Conservation (phyloP, 1,284 basidiomycete species). For the Fomitopsis betulina region DNA sequence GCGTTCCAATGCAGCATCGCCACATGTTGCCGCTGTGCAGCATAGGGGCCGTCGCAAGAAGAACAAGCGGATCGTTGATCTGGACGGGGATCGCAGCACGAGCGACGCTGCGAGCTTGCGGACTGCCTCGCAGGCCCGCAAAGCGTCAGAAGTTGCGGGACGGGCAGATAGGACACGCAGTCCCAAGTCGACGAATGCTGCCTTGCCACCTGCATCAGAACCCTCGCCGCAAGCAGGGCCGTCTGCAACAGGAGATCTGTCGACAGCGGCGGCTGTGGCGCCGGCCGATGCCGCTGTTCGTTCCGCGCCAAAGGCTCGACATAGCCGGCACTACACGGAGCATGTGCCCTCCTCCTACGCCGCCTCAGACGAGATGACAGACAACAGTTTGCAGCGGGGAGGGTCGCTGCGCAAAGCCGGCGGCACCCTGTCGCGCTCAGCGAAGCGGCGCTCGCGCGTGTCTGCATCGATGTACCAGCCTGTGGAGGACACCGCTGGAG, state of each 20-base stretch:
- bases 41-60: slow-evolving; percentile 50
- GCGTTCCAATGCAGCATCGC: slow-evolving; percentile 40
- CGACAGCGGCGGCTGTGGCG: background rate
- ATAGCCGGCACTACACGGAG: slow-evolving; percentile 47
- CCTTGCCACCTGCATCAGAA: background rate
- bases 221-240: background rate
- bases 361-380: background rate
- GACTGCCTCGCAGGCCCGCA: slow-evolving; percentile 19
- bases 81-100: slow-evolving; percentile 38
- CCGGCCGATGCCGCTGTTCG: slow-evolving; percentile 13
- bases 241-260: background rate
- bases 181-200: background rate
- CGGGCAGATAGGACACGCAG: background rate
- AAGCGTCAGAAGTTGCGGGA: background rate
- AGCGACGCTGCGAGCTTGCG: slow-evolving; percentile 27
- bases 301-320: slow-evolving; percentile 20
- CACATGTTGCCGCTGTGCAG: slow-evolving; percentile 35
- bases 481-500: slow-evolving; percentile 24
- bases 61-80: slow-evolving; percentile 65
- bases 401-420: slow-evolving; percentile 18
- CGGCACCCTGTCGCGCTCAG: slow-evolving; percentile 31
- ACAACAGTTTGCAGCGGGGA: slow-evolving; percentile 6
- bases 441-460: slow-evolving; percentile 44
- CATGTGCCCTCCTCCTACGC: slow-evolving; percentile 22
- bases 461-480: slow-evolving; percentile 63